Evolutionary conservation across 495 filamentous ascomycete genomes (phyloP), one percentile per base, ranked within the genome.

Genomic region (Clohesyomyces aquaticus): DNA sequence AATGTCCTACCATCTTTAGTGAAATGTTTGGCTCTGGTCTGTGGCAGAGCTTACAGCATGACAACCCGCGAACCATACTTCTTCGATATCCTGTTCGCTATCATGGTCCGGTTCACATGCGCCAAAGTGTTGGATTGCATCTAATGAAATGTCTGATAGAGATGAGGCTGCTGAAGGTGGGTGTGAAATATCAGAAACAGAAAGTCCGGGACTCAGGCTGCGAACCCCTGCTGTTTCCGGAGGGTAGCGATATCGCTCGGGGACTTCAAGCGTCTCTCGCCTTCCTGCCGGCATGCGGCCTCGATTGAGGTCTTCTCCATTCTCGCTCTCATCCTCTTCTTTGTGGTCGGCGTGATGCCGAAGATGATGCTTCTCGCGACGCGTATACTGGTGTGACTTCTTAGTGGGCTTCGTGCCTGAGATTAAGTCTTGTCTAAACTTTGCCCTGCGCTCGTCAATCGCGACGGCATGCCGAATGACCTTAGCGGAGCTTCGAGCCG

Each of bases 61-160:
- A 32, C 87, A 85, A 41, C 91, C 91, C 0, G 89, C 81, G 71
- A 94, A 95, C 91, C 91, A 94, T 10, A 93, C 79, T 63, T 92
- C 89, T 67, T 90, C 85, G 57, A 94, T 87, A 67, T 93, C 88
- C 65, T 93, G 89, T 21, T 83, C 80, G 0, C 70, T 74, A 0
- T 82, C 80, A 19, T 86, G 86, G 14, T 65, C 61, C 11, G 38
- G 47, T 0, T 77, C 78, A 2, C 80, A 81, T n/a, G 78, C 71
- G 4, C 69, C 73, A 22, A 81, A 74, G 3, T 79, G 73, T n/a
- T 65, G 64, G 23, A 67, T 57, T 3, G 56, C 57, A 18, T 48
- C 53, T 22, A 69, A 16, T 16, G 65, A 71, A n/a, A 58, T 42
- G 27, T 65, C 35, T 3, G 67, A 70, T 14, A 65, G 27, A 1